Evolutionary conservation across 1,284 basidiomycete species (phyloP), one percentile per base, ranked within the genome.

Genomic region (Puccinia triticina): DNA sequence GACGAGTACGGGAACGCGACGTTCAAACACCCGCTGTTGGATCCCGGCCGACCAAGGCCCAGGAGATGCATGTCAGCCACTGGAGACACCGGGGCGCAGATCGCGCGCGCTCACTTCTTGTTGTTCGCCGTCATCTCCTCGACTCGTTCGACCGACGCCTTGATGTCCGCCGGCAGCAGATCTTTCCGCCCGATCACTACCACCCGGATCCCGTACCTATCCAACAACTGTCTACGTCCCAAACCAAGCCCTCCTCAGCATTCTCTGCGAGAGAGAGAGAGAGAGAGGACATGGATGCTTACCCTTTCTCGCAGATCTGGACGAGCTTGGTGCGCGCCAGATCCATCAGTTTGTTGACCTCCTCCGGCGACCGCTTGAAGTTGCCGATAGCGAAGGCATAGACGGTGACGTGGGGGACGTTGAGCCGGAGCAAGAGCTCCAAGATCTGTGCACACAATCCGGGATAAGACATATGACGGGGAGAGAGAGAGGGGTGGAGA

Each of bases 321-420:
- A 92, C 86, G 26, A 99, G 89, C 83, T 93, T 92, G n/a, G 91
- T 90, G 86, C 93, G 91, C 0, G 94, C 94, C 61, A 99, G 88
- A 26, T 89, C 88, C 94, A 99, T 96, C 83, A 99, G 89, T 8
- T 92, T 91, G 55, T 92, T 91, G 0, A 99, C 95, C 87, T 99
- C 97, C 10, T 92, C 91, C 78, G 90, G 89, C 0, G 92, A 90
- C n/a, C 97, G 90, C 84, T 93, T 93, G 88, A 99, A 99, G 88
- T 99, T 99, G 86, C 98, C 95, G 83, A 99, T 96, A 0, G 96
- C 92, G 87, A 99, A 99, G 4, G 95, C 95, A 86, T 97, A 99
- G 14, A 94, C 94, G 0, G 94, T 93, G 32, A 99, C 95, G 83
- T 93, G 94, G 80, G 89, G 90, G 74, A 98, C 90, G 29, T 91